phyloP scores from a whole-genome alignment of 306 rosid species.

The Vigna unguiculata region DNA sequence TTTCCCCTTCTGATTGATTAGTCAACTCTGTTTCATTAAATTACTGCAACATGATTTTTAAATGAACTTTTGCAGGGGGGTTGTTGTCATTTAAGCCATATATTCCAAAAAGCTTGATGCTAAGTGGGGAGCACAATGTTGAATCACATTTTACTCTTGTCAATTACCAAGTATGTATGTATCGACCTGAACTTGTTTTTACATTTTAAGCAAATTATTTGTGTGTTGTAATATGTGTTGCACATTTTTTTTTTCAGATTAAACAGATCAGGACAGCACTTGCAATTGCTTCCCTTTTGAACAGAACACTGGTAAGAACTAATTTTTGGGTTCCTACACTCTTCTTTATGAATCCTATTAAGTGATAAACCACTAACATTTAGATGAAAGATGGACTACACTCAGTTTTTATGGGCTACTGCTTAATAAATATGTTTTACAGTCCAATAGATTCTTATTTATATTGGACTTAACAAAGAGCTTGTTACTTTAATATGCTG shows the following conservation, averaged over 20 bases:
- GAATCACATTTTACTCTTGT: conserved; percentile 86
- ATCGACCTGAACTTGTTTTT: conserved; percentile 46
- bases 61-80: conserved; percentile 76
- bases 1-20: conserved; percentile 31
- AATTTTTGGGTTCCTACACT: conserved; percentile 18
- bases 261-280: conserved; percentile 93
- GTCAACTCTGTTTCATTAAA: conserved; percentile 28
- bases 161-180: conserved; percentile 86
- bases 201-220: conserved; percentile 39
- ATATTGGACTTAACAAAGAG: conserved; percentile 9
- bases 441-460: not conserved
- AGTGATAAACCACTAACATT: conserved; percentile 25
- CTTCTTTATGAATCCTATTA: conserved; percentile 12
- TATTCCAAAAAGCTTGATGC: conserved; percentile 73
- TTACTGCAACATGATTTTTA: conserved; percentile 38
- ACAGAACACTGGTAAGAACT: conserved; percentile 86
- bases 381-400: not conserved
- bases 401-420: not conserved
- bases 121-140: conserved; percentile 77
- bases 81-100: conserved; percentile 86
- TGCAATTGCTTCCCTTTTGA: conserved; percentile 87
- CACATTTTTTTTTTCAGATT: conserved; percentile 62
- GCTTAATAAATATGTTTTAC: conserved; percentile 20
- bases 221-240: conserved; percentile 37
- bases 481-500: conserved; percentile 15